phyloP scores from a whole-genome alignment of 2,329 filamentous ascomycete species.

The Ceratocystis huliohia region DNA sequence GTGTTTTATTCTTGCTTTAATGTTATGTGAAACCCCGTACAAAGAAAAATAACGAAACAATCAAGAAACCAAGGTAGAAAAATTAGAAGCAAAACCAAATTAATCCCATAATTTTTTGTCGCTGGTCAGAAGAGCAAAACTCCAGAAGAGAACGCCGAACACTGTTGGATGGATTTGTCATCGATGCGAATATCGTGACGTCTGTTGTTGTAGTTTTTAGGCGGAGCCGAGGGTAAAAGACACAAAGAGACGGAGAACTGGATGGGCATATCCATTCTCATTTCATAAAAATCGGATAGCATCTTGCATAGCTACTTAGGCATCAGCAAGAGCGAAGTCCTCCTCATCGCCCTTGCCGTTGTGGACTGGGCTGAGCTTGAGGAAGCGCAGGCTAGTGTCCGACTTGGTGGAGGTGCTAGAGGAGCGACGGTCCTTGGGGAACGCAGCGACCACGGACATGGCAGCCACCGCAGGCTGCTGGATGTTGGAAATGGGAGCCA shows the following conservation, averaged over 20 bases:
- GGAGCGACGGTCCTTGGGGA: conserved; percentile 34
- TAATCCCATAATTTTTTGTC: neutral
- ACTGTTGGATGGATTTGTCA: neutral
- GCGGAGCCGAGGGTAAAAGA: neutral
- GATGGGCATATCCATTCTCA: conserved; percentile 18
- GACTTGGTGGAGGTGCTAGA: conserved; percentile 39
- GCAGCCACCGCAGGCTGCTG: neutral
- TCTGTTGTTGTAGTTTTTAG: neutral
- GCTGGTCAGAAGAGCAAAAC: conserved; percentile 2
- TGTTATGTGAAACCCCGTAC: neutral
- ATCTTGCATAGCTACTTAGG: neutral
- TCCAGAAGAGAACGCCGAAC: conserved; percentile 5
- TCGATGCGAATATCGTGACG: neutral
- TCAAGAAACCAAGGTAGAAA: neutral
- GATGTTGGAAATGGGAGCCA: conserved; percentile 14
- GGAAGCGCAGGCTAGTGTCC: conserved; percentile 35
- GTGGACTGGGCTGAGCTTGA: conserved; percentile 54
- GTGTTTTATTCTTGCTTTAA: neutral
- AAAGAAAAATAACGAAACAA: neutral
- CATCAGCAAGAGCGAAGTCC: conserved; percentile 33
- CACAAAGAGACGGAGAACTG: conserved; percentile 2
- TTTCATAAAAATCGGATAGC: neutral
- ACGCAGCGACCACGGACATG: conserved; percentile 24
- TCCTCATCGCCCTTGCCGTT: conserved; percentile 48
- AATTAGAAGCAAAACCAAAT: neutral